Conservation (phyloP, 164 flowering plant species). For the Pachysandra terminalis region DNA sequence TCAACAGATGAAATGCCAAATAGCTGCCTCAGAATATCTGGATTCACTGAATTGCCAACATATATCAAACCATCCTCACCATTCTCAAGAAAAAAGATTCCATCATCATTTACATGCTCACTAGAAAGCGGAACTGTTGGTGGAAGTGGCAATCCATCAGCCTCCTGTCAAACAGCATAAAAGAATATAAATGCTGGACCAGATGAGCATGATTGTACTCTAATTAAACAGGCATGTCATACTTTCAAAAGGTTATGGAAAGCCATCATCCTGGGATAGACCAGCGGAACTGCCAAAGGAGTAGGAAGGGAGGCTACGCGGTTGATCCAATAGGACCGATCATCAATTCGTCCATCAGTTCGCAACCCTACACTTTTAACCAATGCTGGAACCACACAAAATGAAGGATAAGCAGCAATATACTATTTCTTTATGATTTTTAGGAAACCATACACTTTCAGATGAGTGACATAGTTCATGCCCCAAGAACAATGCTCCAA, state of each 20-base stretch:
- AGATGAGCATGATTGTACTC: not conserved
- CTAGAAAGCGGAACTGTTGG: constrained; percentile 75
- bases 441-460: no score
- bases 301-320: constrained; percentile 66
- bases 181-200: no score
- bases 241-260: constrained; percentile 78
- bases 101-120: constrained; percentile 79
- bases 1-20: constrained; percentile 68
- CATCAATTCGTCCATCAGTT: constrained; percentile 87
- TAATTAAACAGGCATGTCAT: constrained; percentile 2
- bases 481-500: no score
- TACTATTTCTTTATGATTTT: no score
- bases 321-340: constrained; percentile 83
- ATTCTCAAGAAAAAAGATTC: constrained; percentile 89
- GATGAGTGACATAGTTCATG: no score
- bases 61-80: constrained; percentile 84
- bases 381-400: constrained; percentile 53
- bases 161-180: constrained; percentile 41
- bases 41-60: constrained; percentile 61
- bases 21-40: constrained; percentile 49
- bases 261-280: constrained; percentile 84
- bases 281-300: constrained; percentile 71
- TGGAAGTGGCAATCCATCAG: constrained; percentile 52
- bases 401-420: not conserved
- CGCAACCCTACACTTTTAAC: constrained; percentile 77